These are phyloP conservation scores for Silene coronaria DNA, from an alignment of 179 eudicot species.

Conservation along the genomic window DNA sequence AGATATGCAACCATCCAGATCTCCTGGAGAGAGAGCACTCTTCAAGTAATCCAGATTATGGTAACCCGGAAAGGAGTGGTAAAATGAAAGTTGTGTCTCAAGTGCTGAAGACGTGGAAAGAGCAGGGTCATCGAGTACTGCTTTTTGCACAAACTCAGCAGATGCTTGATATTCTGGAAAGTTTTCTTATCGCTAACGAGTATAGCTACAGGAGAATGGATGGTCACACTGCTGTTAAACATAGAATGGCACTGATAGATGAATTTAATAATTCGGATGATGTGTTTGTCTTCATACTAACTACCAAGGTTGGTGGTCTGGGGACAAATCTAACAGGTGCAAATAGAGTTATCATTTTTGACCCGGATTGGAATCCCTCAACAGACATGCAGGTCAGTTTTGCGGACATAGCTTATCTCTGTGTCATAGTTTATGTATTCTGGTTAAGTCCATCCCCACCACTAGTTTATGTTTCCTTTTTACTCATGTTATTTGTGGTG, in stretches of 20 bases:
- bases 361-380: slow-evolving; percentile 99
- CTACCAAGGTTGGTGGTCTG: slow-evolving; percentile 94
- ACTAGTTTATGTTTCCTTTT: not conserved
- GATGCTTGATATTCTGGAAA: slow-evolving; percentile 96
- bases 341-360: slow-evolving; percentile 89
- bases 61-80: slow-evolving; percentile 93
- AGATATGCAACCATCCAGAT: slow-evolving; percentile 98
- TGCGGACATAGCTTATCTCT: not conserved
- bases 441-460: not conserved
- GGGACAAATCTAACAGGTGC: slow-evolving; percentile 98
- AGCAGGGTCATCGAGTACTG: slow-evolving; percentile 93
- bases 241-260: slow-evolving; percentile 87
- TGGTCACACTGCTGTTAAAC: slow-evolving; percentile 81
- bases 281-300: slow-evolving; percentile 73
- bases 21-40: slow-evolving; percentile 95
- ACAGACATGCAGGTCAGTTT: slow-evolving; percentile 87
- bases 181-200: slow-evolving; percentile 48
- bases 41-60: slow-evolving; percentile 67
- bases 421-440: not conserved
- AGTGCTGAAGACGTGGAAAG: slow-evolving; percentile 90
- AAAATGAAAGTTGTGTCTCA: slow-evolving; percentile 85
- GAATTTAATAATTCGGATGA: slow-evolving; percentile 78
- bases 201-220: slow-evolving; percentile 93
- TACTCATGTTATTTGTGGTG: not conserved
- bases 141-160: slow-evolving; percentile 95